Conservation (phyloP, 2,329 filamentous ascomycete species). For the Sporothrix brunneoviolacea region DNA sequence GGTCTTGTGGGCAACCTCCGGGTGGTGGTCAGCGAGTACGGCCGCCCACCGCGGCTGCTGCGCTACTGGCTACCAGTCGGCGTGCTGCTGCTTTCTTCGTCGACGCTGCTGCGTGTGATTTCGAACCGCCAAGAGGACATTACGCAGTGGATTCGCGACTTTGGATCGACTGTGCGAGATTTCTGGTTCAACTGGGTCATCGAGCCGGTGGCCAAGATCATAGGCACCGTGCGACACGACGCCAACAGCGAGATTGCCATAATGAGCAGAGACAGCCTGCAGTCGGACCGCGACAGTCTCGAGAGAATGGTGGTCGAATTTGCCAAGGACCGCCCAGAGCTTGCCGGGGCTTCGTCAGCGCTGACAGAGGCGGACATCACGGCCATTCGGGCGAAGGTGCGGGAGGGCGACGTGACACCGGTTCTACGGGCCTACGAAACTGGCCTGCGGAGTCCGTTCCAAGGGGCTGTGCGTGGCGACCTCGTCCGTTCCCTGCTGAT, state of each 20-base stretch:
- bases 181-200: slow-evolving; percentile 98
- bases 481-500: slow-evolving; percentile 86
- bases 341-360: slow-evolving; percentile 41
- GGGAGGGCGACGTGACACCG: slow-evolving; percentile 87
- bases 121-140: slow-evolving; percentile 71
- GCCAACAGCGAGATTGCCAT: slow-evolving; percentile 89
- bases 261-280: slow-evolving; percentile 88
- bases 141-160: slow-evolving; percentile 67
- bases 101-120: slow-evolving; percentile 74
- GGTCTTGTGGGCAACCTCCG: slow-evolving; percentile 54
- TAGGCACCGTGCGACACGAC: slow-evolving; percentile 90
- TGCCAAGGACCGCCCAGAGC: slow-evolving; percentile 70
- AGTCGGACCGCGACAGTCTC: slow-evolving; percentile 82
- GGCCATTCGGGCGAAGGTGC: slow-evolving; percentile 70
- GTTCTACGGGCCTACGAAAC: slow-evolving; percentile 87
- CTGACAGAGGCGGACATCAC: slow-evolving; percentile 64
- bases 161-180: slow-evolving; percentile 72
- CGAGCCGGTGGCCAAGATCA: slow-evolving; percentile 72
- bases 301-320: slow-evolving; percentile 99
- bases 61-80: slow-evolving; percentile 84
- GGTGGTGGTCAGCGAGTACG: slow-evolving; percentile 54
- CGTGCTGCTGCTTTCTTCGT: slow-evolving; percentile 69
- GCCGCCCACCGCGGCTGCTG: slow-evolving; percentile 66
- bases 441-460: slow-evolving; percentile 74
- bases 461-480: slow-evolving; percentile 77